phyloP scores from a whole-genome alignment of 371 early-diverging fungal genomes.

The Apophysomyces variabilis region DNA sequence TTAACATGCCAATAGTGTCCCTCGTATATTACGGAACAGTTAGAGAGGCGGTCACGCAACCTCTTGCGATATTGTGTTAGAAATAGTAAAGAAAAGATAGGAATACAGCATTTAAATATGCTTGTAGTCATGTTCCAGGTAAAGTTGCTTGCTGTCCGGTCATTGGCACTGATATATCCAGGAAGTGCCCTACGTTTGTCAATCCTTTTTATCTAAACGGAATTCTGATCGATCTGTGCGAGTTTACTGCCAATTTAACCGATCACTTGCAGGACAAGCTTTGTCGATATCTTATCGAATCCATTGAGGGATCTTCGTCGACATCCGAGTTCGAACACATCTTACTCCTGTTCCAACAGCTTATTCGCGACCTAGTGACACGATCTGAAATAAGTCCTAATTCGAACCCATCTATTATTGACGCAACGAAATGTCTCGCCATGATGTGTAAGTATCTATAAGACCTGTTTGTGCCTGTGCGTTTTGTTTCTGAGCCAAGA shows the following conservation, averaged over 20 bases:
- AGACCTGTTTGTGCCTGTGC: too few relatives aligned
- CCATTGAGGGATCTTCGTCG: not conserved
- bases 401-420: conserved; percentile 44
- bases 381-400: conserved; percentile 31
- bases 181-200: conserved; percentile 28
- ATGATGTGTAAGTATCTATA: conserved; percentile 40
- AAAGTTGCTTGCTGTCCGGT: not conserved
- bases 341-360: conserved; percentile 29
- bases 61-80: conserved; percentile 11
- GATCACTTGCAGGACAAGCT: conserved; percentile 26
- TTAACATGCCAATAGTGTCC: conserved; percentile 5
- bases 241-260: conserved; percentile 26
- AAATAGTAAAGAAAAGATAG: conserved; percentile 7
- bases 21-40: conserved; percentile 6
- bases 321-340: conserved; percentile 12
- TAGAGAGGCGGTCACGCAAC: conserved; percentile 12
- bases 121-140: conserved; percentile 46
- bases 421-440: conserved; percentile 50
- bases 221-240: conserved; percentile 34
- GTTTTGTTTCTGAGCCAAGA: too few relatives aligned
- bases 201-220: conserved; percentile 16
- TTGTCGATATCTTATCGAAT: conserved; percentile 29
- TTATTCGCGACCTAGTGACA: conserved; percentile 25
- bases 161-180: not conserved
- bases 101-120: conserved; percentile 24